Conservation (phyloP, 805 yeast species). For the Starmerella potacharoeniae region DNA sequence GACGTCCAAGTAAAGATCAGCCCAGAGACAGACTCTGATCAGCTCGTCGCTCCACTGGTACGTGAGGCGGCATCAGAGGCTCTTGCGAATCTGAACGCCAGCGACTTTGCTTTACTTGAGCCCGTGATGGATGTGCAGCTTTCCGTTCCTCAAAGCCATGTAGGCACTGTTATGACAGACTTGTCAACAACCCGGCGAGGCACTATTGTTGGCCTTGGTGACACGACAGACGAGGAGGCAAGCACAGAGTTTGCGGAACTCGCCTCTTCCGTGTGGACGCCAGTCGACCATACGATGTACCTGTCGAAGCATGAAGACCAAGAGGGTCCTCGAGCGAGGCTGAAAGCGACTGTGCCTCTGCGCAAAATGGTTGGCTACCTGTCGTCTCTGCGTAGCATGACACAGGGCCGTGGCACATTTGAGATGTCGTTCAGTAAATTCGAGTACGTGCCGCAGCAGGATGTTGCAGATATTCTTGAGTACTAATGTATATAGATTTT, state of each 20-base stretch:
- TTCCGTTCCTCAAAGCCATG: conserved; percentile 46
- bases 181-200: conserved; percentile 71
- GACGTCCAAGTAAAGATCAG: conserved; percentile 48
- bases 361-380: conserved; percentile 86
- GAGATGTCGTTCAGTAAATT: conserved; percentile 68
- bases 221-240: conserved; percentile 32
- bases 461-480: conserved; percentile 27
- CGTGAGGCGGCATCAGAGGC: conserved; percentile 37
- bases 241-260: conserved; percentile 21
- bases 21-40: conserved; percentile 33
- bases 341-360: conserved; percentile 75
- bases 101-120: conserved; percentile 52
- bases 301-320: conserved; percentile 31
- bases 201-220: conserved; percentile 57
- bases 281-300: conserved; percentile 29
- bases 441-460: conserved; percentile 50
- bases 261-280: conserved; percentile 47
- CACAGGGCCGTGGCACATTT: conserved; percentile 81
- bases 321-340: conserved; percentile 27
- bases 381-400: conserved; percentile 61
- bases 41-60: conserved; percentile 36
- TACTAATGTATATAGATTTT: not conserved
- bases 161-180: conserved; percentile 81
- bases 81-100: conserved; percentile 23
- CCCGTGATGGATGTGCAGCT: conserved; percentile 76